Base-by-base conservation (phyloP, 139 green algal species). In the Volvox reticuliferus region DNA sequence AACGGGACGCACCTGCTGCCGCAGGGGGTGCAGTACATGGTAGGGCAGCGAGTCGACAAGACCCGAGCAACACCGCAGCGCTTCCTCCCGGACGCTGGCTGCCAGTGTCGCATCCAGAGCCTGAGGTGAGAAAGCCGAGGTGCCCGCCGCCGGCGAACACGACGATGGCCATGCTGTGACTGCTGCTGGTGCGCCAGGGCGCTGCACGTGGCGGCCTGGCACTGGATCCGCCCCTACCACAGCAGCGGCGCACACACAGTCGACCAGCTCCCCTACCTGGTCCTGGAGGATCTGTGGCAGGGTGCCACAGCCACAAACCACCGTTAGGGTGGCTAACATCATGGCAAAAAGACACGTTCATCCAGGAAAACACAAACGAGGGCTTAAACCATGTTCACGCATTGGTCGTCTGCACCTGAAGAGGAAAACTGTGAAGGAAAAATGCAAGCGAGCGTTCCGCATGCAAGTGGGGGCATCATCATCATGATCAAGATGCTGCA, bases 21-120 rank as follows among this genome's bases (percentile, higher is more conserved):
- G 68, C 18, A 79, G 32, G 2, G 82, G 88, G 44, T 94, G 88
- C 65, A 94, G 50, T 14, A 84, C 33, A 36, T 91, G 82, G 91
- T 92, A 92, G 28, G 88, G 91, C 63, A 92, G 28, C 9, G 71
- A 83, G 0, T 90, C 82, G 88, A 94, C 79, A 3, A 85, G 75
- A 13, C 35, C 37, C 44, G 73, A 20, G 16, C 84, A 24, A 77
- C 91, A 91, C 12, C 71, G 71, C 69, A 93, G 55, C 33, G 77
- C 91, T 26, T 28, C 33, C 86, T 93, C 91, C 20, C 91, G 79
- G 33, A 89, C 86, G 12, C 37, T 85, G 0, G 17, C 36, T n/a
- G 88, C 65, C 62, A 37, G 28, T 0, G 84, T 24, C 26, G 35
- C 63, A 24, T 33, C 50, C 9, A 67, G 2, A 0, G 63, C 63